These are phyloP conservation scores for Batrachochytrium dendrobatidis DNA, from an alignment of 371 early-diverging fungal species.

Conservation along the genomic window DNA sequence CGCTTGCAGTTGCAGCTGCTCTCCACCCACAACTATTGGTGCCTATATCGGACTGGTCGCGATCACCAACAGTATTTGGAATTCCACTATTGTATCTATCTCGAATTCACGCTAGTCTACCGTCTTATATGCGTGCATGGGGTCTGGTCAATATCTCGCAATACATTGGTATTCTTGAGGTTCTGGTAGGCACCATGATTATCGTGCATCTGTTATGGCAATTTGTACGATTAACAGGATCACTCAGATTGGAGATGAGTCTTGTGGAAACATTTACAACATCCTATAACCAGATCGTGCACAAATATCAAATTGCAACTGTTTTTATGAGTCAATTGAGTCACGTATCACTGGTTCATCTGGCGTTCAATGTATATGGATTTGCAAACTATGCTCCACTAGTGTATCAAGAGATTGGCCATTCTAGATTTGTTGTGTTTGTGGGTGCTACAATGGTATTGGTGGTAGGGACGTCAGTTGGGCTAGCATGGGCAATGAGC, in stretches of 20 bases:
- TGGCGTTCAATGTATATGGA: neutral
- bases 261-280: neutral
- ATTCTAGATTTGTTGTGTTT: too few relatives aligned
- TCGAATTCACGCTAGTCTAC: too few relatives aligned
- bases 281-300: neutral
- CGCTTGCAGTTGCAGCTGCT: neutral
- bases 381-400: neutral
- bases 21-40: neutral
- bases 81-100: neutral
- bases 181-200: too few relatives aligned
- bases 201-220: slow-evolving; percentile 1
- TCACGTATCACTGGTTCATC: neutral
- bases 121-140: neutral
- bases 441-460: neutral
- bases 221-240: neutral
- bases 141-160: neutral
- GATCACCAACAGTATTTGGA: neutral
- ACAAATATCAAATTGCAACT: neutral
- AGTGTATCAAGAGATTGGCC: neutral
- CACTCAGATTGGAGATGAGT: neutral
- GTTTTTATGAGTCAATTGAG: neutral
- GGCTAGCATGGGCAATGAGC: neutral
- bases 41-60: neutral
- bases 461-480: neutral
- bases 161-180: neutral